phyloP scores from a whole-genome alignment of 2,329 filamentous ascomycete genomes.

The Myriangium duriaei region DNA sequence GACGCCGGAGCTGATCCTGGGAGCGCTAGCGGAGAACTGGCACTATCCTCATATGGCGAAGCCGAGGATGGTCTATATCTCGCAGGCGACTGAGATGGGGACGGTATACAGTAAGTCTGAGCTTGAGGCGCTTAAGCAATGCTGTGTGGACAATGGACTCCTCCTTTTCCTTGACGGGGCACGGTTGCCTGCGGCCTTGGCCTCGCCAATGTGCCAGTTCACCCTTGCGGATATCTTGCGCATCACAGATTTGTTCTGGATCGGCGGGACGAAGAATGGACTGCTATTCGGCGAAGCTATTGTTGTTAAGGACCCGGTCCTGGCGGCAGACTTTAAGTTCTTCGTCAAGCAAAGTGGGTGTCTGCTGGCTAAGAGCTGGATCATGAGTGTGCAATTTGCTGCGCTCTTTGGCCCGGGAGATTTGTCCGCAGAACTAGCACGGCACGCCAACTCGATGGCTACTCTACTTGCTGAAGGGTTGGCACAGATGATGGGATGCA shows the following conservation, averaged over 20 bases:
- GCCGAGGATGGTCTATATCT: too few species aligned
- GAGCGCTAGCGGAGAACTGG: too few species aligned
- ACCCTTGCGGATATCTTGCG: conserved; percentile 33
- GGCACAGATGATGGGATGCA: too few species aligned
- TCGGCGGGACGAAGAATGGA: conserved; percentile 41
- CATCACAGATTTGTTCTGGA: conserved; percentile 42
- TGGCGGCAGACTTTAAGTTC: conserved; percentile 38
- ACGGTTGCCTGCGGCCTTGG: conserved; percentile 32
- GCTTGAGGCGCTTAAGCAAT: conserved; percentile 28
- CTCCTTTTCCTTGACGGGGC: conserved; percentile 39
- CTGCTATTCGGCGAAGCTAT: conserved; percentile 40
- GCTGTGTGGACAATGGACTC: conserved; percentile 31
- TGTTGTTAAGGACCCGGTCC: conserved; percentile 30
- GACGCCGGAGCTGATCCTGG: too few species aligned
- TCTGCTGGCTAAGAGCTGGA: conserved; percentile 37
- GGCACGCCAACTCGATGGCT: conserved; percentile 33
- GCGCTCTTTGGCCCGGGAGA: conserved; percentile 36
- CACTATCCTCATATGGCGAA: too few species aligned
- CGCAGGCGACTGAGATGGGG: too few species aligned
- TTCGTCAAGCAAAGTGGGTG: conserved; percentile 41
- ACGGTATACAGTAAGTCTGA: too few species aligned
- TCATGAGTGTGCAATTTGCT: conserved; percentile 38
- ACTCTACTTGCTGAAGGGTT: conserved; percentile 26
- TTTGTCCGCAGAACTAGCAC: conserved; percentile 36
- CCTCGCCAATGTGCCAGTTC: conserved; percentile 32